These are phyloP conservation scores for Graphiopsis chlorocephala DNA, from an alignment of 2,329 filamentous ascomycete species.

Conservation along the genomic window DNA sequence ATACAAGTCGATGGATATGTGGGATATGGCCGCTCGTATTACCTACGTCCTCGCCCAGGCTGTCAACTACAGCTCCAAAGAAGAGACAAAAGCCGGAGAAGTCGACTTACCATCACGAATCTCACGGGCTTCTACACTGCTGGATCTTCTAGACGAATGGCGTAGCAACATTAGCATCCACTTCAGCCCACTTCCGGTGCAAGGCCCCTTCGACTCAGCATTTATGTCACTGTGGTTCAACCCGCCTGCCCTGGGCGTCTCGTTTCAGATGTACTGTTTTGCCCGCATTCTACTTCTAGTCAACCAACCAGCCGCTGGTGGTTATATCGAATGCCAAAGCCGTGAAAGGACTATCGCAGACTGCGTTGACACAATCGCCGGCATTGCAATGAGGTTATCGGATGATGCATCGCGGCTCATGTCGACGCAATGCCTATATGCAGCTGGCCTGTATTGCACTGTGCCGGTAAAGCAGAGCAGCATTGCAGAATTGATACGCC, in stretches of 20 bases:
- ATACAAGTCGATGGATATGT: constrained; percentile 48
- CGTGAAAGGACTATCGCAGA: constrained; percentile 47
- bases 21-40: constrained; percentile 54
- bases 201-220: constrained; percentile 40
- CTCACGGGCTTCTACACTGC: constrained; percentile 39
- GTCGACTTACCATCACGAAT: constrained; percentile 43
- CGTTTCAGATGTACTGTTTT: constrained; percentile 53
- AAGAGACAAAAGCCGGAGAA: constrained; percentile 46
- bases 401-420: constrained; percentile 45
- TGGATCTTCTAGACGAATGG: constrained; percentile 53
- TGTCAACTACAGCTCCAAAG: constrained; percentile 58
- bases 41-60: constrained; percentile 57
- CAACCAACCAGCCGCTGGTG: constrained; percentile 51
- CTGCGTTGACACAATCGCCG: constrained; percentile 50
- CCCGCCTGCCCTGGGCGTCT: constrained; percentile 45
- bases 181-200: constrained; percentile 43
- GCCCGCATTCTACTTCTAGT: constrained; percentile 54
- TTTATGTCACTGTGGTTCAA: constrained; percentile 54
- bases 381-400: constrained; percentile 47
- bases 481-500: constrained; percentile 39
- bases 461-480: constrained; percentile 37
- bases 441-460: constrained; percentile 43
- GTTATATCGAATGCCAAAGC: constrained; percentile 48
- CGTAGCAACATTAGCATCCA: constrained; percentile 43
- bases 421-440: constrained; percentile 45